Base-by-base conservation (phyloP, 2,329 filamentous ascomycete genomes). In the Stemphylium lycopersici region DNA sequence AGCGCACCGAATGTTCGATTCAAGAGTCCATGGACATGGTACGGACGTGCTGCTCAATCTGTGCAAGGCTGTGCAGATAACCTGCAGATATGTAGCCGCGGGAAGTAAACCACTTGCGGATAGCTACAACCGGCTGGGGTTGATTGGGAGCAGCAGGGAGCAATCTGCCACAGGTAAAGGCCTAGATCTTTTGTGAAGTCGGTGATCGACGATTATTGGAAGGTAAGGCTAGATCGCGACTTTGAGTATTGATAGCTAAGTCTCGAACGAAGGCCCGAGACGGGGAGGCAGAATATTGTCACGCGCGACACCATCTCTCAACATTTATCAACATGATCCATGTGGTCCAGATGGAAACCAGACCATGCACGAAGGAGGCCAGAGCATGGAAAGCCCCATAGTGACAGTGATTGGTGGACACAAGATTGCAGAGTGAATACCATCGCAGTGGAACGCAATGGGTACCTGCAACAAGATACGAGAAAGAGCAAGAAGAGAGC, bases 1-100 rank as follows among this genome's bases (percentile, higher is more conserved):
- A 58, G 55, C 33, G 55, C 48, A 55, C 39, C 47, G 55, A 58
- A 56, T 41, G 24, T 56, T 52, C 52, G 48, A 49, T 52, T 37
- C 54, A 46, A 48, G 37, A 50, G 47, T 47, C 38, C 45, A 53
- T 38, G 34, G 39, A 45, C 56, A 54, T 59, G 51, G 51, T 13
- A 43, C 46, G 53, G 56, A 31, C 39, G 41, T 51, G 16, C 33
- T 48, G 32, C 56, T 50, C 42, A 36, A 47, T 56, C 11, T 39
- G 56, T 45, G 39, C 48, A 59, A 54, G 53, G 53, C 51, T 50
- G 39, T 54, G 51, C 51, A 48, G 50, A 33, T 33, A 49, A 48
- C 31, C 22, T 48, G 56, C 56, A 59, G 56, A 59, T 48, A 59
- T 59, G 56, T 56, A 56, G 43, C 49, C 54, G 56, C 56, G 56